Evolutionary conservation across 805 yeast genomes (phyloP), one percentile per base, ranked within the genome.

Genomic region (Wickerhamomyces chambardii): DNA sequence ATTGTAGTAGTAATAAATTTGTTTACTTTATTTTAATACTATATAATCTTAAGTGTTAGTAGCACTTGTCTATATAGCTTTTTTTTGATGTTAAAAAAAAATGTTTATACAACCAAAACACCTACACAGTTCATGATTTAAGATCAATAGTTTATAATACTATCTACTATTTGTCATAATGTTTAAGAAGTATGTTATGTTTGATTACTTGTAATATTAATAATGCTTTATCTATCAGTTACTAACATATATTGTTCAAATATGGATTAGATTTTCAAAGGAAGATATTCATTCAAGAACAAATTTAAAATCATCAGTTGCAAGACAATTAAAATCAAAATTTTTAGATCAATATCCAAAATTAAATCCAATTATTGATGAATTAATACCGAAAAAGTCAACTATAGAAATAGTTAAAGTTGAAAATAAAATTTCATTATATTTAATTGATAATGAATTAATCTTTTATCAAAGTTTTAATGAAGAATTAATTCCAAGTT

Each of bases 301-400:
- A 12, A 90, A 90, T 53, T 80, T 89, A 58, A 89, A 89, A 59
- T 84, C 95, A 1, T 89, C 97, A 2, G 89, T 83, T n/a, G 95
- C 87, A 58, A 74, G 97, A 57, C 81, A 82, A n/a, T 66, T 90
- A 45, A 84, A 84, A 53, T 45, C 82, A 15, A 84, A 78, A 48
- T 68, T 89, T 36, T 82, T 81, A 2, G 63, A 66, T 4, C 86
- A 80, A 56, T 89, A 78, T 53, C 87, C 86, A 16, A 62, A 59
- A n/a, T 58, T 86, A 43, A 95, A 84, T 50, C 72, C 77, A 6
- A 77, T 72, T 11, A 80, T 89, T 31, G 96, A 89, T 49, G 82
- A 74, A 35, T 62, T 87, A 40, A 72, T 87, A 48, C 97, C 97
- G 50, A 89, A 90, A 64, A 89, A 89, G 54, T 73, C 89, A 7